Percentiles rank a stretch among this genome's conserved stretches.
phyloP scores from a whole-genome alignment of 2,329 filamentous ascomycete species.

The Penicillium occitanis region DNA sequence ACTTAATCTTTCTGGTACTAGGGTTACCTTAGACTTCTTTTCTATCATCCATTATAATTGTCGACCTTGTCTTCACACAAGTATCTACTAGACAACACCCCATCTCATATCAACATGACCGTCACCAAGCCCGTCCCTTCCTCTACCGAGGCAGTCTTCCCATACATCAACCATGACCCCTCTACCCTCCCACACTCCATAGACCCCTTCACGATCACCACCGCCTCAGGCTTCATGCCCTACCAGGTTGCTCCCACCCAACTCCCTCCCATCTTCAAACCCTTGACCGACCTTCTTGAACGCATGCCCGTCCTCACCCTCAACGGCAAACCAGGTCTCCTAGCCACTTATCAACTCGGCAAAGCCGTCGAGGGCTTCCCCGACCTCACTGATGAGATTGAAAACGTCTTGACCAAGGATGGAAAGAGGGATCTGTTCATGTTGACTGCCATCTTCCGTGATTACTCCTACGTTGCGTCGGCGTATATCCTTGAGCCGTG shows the following conservation, averaged over 20 bases:
- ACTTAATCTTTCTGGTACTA: background rate
- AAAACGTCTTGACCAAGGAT: constrained; percentile 57
- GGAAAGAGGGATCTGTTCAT: constrained; percentile 68
- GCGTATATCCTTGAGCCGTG: constrained; percentile 91
- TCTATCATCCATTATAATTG: background rate
- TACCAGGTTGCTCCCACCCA: constrained; percentile 41
- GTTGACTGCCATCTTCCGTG: constrained; percentile 83
- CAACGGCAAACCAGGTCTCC: constrained; percentile 71
- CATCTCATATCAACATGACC: constrained; percentile 37
- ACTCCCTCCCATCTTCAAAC: constrained; percentile 71
- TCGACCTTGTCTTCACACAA: background rate
- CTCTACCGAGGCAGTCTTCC: constrained; percentile 43
- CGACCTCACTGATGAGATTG: constrained; percentile 71
- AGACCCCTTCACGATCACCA: constrained; percentile 51
- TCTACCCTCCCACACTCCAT: constrained; percentile 40
- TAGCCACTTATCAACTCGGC: constrained; percentile 72
- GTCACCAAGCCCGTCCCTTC: constrained; percentile 33
- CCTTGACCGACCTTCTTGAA: constrained; percentile 69
- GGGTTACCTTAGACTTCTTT: background rate
- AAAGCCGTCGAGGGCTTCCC: constrained; percentile 75
- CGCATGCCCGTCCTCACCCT: constrained; percentile 76
- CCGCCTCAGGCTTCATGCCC: constrained; percentile 48
- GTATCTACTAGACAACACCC: background rate
- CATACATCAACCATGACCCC: constrained; percentile 47
- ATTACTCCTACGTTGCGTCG: constrained; percentile 88